These are phyloP conservation scores for Alloascoidea africana DNA, from an alignment of 805 yeast species.

Conservation along the genomic window DNA sequence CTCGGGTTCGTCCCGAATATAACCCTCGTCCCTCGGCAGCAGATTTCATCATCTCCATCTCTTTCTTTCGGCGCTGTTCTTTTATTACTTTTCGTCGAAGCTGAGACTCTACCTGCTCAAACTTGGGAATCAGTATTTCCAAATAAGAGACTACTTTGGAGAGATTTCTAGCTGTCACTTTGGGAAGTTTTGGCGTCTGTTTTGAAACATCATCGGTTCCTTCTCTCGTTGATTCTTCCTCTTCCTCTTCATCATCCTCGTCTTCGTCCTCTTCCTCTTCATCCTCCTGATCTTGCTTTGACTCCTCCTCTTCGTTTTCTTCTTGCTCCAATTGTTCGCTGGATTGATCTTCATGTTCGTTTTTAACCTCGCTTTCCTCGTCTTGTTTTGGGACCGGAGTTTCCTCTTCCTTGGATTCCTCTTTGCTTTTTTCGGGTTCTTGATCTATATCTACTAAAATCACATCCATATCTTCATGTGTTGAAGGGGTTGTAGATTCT, in stretches of 20 bases:
- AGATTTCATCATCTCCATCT: background rate
- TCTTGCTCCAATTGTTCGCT: too few relatives aligned
- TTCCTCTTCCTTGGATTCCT: too few relatives aligned
- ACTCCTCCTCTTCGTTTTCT: too few relatives aligned
- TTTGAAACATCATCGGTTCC: background rate
- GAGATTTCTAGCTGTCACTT: background rate
- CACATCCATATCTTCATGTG: too few relatives aligned
- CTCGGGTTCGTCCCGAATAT: background rate
- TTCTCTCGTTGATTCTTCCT: background rate
- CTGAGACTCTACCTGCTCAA: background rate
- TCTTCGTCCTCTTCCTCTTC: background rate
- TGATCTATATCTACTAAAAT: too few relatives aligned
- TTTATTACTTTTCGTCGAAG: background rate
- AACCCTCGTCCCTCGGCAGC: background rate
- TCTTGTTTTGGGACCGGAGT: background rate
- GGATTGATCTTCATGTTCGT: too few relatives aligned
- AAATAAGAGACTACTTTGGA: background rate
- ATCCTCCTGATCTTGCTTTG: too few relatives aligned
- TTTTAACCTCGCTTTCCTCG: too few relatives aligned
- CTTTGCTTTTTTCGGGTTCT: too few relatives aligned
- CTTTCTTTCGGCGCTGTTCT: background rate
- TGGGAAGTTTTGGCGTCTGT: background rate
- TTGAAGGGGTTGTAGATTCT: background rate
- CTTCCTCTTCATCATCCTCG: background rate
- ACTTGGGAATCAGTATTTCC: background rate